Percentiles rank a stretch among this genome's conserved stretches.
phyloP scores from a whole-genome alignment of 805 yeast genomes.

The Torulaspora quercuum region DNA sequence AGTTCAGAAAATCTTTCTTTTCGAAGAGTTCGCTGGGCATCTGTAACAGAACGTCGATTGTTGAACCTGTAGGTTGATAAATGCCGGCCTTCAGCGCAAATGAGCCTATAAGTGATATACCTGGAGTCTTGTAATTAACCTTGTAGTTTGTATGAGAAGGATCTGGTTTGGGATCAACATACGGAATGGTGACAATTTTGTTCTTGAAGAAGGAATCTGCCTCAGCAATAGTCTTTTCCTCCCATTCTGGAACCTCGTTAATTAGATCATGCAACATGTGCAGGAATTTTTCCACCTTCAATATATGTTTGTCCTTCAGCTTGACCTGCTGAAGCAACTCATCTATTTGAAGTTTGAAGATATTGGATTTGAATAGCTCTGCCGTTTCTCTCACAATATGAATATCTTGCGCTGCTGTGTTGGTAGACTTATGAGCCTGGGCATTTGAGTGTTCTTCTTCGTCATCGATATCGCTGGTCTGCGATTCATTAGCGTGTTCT shows the following conservation, averaged over 20 bases:
- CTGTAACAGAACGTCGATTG: constrained; percentile 74
- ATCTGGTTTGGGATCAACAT: constrained; percentile 84
- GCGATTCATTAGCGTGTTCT: constrained; percentile 19
- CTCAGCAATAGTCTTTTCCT: constrained; percentile 51
- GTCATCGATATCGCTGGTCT: constrained; percentile 17
- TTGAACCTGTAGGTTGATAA: constrained; percentile 56
- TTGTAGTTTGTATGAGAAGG: constrained; percentile 57
- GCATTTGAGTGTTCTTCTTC: constrained; percentile 14
- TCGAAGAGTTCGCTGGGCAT: constrained; percentile 78
- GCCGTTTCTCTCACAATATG: constrained; percentile 92
- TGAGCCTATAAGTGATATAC: constrained; percentile 78
- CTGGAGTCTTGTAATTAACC: constrained; percentile 67
- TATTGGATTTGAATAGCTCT: constrained; percentile 89
- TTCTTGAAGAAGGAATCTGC: constrained; percentile 53
- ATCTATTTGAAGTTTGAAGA: constrained; percentile 92
- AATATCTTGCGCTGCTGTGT: constrained; percentile 63
- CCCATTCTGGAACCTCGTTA: constrained; percentile 57
- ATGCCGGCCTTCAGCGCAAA: constrained; percentile 84
- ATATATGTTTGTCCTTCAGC: constrained; percentile 63
- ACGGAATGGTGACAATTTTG: constrained; percentile 66
- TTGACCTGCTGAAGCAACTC: constrained; percentile 80
- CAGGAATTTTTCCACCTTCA: constrained; percentile 66
- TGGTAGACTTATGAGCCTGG: constrained; percentile 5
- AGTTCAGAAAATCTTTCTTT: constrained; percentile 85
- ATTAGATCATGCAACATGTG: constrained; percentile 70